A percentile compares a stretch with the other conserved stretches of the same genome.
Evolutionary conservation across 768 basidiomycete species (phyloP).

Genomic region (Kwoniella mangroviensis): DNA sequence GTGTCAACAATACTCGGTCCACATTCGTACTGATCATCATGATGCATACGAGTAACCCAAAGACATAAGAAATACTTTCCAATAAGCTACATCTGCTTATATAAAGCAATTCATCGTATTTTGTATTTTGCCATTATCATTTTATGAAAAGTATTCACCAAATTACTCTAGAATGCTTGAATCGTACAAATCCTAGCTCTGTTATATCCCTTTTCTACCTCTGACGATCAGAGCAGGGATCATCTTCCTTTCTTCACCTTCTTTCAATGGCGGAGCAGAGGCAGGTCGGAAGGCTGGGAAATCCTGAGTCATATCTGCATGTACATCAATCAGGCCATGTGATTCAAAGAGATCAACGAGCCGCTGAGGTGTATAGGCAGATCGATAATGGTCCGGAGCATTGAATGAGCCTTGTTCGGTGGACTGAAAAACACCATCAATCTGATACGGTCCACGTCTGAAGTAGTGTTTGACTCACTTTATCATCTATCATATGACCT

Average conservation of each 20-base stretch:
- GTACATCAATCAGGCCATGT: background rate
- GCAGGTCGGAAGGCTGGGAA: background rate
- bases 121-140: too few species aligned
- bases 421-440: too few species aligned
- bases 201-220: background rate
- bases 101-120: too few species aligned
- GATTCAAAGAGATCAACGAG: background rate
- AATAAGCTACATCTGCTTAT: too few species aligned
- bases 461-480: slow-evolving; percentile 1
- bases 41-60: too few species aligned
- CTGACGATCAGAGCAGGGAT: background rate
- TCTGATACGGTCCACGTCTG: background rate
- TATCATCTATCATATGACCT: background rate
- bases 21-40: too few species aligned
- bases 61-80: too few species aligned
- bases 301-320: background rate
- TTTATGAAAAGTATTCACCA: too few species aligned
- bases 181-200: background rate
- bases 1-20: too few species aligned
- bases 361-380: background rate
- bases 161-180: too few species aligned
- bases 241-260: background rate
- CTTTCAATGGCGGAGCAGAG: background rate
- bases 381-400: background rate
- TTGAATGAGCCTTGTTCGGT: background rate